A percentile compares a stretch with the other conserved stretches of the same genome.
These are phyloP conservation scores for Calonectria fujianensis DNA, from an alignment of 2,329 filamentous ascomycete species.

Conservation along the genomic window DNA sequence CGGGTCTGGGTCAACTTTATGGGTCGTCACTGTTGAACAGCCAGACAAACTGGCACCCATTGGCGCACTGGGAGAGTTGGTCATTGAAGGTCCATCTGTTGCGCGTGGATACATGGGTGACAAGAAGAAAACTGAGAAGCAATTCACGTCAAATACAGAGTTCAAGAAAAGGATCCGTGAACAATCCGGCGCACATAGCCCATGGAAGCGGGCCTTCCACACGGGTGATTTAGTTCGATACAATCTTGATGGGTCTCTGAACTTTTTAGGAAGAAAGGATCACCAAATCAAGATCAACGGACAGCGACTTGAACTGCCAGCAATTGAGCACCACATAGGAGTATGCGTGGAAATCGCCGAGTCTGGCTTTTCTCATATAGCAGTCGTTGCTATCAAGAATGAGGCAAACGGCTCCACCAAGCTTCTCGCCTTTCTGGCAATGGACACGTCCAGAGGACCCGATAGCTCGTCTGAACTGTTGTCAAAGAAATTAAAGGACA, in stretches of 20 bases:
- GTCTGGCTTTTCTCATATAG: not conserved
- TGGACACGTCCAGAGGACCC: not conserved
- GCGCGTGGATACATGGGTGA: conserved; percentile 4
- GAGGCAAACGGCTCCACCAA: conserved; percentile 13
- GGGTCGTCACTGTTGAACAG: not conserved
- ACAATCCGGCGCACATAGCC: not conserved
- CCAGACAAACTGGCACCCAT: conserved; percentile 1
- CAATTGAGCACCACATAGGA: conserved; percentile 3
- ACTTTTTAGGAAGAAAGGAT: conserved; percentile 17
- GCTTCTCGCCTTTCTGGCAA: not conserved
- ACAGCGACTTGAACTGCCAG: conserved; percentile 6
- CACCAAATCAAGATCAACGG: conserved; percentile 18
- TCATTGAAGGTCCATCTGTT: conserved; percentile 15
- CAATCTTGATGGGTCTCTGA: conserved; percentile 4
- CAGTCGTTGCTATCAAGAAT: conserved; percentile 1
- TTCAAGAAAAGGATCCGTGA: conserved; percentile 2
- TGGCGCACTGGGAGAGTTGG: conserved; percentile 6
- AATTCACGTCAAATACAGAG: not conserved
- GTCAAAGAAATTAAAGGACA: not conserved
- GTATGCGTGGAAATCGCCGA: not conserved
- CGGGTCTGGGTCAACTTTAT: not conserved
- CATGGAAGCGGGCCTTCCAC: conserved; percentile 21
- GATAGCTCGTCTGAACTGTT: not conserved
- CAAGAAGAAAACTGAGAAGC: not conserved
- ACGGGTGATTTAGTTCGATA: conserved; percentile 9